Conservation (phyloP, 192 early-diverging fungal genomes). For the Rhizoclosmatium globosum region DNA sequence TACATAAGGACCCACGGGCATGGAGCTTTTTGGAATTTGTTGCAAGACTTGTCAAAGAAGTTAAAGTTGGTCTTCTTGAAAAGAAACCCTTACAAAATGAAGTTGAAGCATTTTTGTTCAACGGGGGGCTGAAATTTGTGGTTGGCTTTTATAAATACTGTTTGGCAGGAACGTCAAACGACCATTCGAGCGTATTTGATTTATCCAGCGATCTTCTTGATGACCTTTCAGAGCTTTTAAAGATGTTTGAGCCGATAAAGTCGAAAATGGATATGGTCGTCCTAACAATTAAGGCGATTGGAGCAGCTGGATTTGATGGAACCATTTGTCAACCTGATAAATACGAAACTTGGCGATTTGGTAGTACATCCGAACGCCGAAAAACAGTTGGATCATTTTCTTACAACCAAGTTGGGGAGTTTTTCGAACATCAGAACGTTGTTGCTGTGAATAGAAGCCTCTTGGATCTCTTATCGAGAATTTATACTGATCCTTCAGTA, state of each 20-base stretch:
- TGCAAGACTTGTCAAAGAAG: not conserved
- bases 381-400: not conserved
- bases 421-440: constrained; percentile 23
- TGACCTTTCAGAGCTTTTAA: constrained; percentile 1
- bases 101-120: constrained; percentile 26
- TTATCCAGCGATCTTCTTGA: not conserved
- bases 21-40: constrained; percentile 29
- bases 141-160: constrained; percentile 22
- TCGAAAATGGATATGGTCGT: constrained; percentile 5
- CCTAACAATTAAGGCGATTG: not conserved
- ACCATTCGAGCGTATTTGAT: not conserved
- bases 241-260: not conserved
- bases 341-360: constrained; percentile 12
- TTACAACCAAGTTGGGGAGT: constrained; percentile 8
- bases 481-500: not conserved
- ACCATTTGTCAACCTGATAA: not conserved
- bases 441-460: constrained; percentile 5
- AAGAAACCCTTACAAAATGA: not conserved
- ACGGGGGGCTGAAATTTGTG: constrained; percentile 24
- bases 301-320: constrained; percentile 21
- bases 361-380: not conserved
- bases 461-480: constrained; percentile 1
- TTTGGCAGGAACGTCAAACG: not conserved
- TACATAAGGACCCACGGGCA: constrained; percentile 13
- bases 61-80: not conserved